These are phyloP conservation scores for Vicia faba DNA, from an alignment of 306 rosid species.

Conservation along the genomic window DNA sequence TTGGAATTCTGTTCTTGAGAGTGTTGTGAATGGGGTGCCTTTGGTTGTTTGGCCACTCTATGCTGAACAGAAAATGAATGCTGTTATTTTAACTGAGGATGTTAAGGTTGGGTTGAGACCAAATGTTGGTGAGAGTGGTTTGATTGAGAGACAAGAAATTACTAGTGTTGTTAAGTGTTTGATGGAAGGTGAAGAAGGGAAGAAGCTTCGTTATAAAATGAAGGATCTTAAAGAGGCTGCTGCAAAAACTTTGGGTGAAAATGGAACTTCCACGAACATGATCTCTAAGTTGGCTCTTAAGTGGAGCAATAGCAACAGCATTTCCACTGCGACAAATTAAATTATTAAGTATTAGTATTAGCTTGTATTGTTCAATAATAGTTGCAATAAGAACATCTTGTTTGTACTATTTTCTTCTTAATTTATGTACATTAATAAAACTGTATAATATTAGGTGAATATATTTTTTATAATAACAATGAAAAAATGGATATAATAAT, in stretches of 20 bases:
- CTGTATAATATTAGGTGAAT: too few relatives aligned
- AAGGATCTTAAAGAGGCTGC: slow-evolving; percentile 62
- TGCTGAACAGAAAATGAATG: slow-evolving; percentile 83
- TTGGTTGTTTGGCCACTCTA: slow-evolving; percentile 76
- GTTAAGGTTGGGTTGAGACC: slow-evolving; percentile 54
- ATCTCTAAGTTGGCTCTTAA: slow-evolving; percentile 48
- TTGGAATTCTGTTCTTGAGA: slow-evolving; percentile 74
- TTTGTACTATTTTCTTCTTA: background rate
- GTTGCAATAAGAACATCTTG: background rate
- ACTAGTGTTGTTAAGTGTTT: slow-evolving; percentile 51
- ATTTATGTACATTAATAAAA: background rate
- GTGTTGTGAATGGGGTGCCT: slow-evolving; percentile 67
- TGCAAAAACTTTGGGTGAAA: slow-evolving; percentile 34
- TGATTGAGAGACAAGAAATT: slow-evolving; percentile 57
- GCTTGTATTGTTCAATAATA: background rate
- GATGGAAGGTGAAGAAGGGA: slow-evolving; percentile 82
- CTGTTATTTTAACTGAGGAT: slow-evolving; percentile 49
- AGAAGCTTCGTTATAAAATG: slow-evolving; percentile 56
- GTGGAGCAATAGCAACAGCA: slow-evolving; percentile 42
- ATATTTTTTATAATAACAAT: too few relatives aligned
- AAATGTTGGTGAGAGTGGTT: slow-evolving; percentile 34
- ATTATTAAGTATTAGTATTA: background rate
- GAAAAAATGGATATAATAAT: too few relatives aligned
- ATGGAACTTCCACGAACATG: slow-evolving; percentile 55
- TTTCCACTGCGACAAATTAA: background rate